These are phyloP conservation scores for Neonectria punicea DNA, from an alignment of 2,329 filamentous ascomycete species.

Conservation along the genomic window DNA sequence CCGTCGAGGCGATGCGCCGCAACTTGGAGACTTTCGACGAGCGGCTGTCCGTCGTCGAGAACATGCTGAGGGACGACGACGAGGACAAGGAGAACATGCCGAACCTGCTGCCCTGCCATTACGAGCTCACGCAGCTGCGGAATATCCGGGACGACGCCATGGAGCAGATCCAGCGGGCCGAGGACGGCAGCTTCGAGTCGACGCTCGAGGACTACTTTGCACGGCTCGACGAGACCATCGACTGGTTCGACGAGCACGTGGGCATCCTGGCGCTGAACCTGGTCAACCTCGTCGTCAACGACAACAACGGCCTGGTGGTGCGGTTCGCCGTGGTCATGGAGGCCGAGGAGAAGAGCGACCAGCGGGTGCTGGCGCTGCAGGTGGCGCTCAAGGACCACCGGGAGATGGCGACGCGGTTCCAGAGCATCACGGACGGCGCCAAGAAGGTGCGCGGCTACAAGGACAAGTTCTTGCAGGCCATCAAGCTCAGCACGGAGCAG, in stretches of 20 bases:
- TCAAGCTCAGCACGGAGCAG: conserved; percentile 76
- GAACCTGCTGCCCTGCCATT: conserved; percentile 89
- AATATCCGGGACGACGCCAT: conserved; percentile 97
- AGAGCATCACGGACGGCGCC: conserved; percentile 92
- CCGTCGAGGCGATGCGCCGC: conserved; percentile 91
- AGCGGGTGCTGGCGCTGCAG: conserved; percentile 88
- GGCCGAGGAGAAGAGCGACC: conserved; percentile 96
- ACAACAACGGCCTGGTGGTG: conserved; percentile 90
- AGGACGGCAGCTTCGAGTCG: conserved; percentile 77
- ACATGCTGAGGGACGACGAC: conserved; percentile 84
- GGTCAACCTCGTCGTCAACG: conserved; percentile 85
- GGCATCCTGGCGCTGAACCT: conserved; percentile 89
- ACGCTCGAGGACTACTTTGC: conserved; percentile 93
- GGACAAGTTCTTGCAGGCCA: conserved; percentile 88
- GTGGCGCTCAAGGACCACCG: conserved; percentile 96
- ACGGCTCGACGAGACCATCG: conserved; percentile 85
- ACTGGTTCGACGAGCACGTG: conserved; percentile 96
- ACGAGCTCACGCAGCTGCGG: conserved; percentile 88
- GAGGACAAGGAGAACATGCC: conserved; percentile 89
- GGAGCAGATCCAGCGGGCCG: conserved; percentile 87
- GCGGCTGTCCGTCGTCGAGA: conserved; percentile 79
- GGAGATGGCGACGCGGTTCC: conserved; percentile 91
- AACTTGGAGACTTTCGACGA: conserved; percentile 90
- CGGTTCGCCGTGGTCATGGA: conserved; percentile 92
- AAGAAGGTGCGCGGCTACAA: conserved; percentile 96